These are phyloP conservation scores for Gracilaria caudata DNA, from an alignment of 23 red algal species.

Conservation along the genomic window DNA sequence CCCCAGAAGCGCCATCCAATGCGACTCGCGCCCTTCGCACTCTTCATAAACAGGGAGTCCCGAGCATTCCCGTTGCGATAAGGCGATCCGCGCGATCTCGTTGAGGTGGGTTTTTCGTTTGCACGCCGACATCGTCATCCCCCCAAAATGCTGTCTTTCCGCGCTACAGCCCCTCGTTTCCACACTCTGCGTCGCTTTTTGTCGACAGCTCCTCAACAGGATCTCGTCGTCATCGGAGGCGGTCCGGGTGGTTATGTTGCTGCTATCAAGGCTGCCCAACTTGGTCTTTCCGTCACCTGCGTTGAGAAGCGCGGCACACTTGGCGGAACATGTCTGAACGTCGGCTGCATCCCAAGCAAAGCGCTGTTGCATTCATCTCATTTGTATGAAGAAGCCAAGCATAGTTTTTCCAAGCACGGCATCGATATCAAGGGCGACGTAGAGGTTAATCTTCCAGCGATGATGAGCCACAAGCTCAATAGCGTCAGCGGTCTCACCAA, in stretches of 20 bases:
- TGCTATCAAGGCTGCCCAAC: constrained; percentile 98
- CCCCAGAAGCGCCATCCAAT: neutral
- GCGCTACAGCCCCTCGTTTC: neutral
- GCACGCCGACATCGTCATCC: neutral
- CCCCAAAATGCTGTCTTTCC: constrained; percentile 9
- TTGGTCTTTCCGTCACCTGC: constrained; percentile 91
- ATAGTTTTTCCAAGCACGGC: constrained; percentile 91
- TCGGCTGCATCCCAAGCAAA: constrained; percentile 98
- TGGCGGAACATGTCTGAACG: constrained; percentile 98
- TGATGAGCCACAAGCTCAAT: constrained; percentile 95
- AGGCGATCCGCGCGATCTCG: neutral
- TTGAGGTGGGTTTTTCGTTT: neutral
- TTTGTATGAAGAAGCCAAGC: constrained; percentile 94
- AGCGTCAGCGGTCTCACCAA: constrained; percentile 88
- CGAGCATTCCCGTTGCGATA: neutral
- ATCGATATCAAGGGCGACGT: constrained; percentile 77
- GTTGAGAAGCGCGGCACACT: constrained; percentile 98
- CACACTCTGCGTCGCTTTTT: constrained; percentile 48
- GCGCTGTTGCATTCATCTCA: constrained; percentile 96
- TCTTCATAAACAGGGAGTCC: neutral
- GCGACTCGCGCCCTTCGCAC: neutral
- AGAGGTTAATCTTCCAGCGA: constrained; percentile 78
- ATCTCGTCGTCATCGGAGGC: constrained; percentile 93
- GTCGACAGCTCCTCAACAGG: constrained; percentile 63
- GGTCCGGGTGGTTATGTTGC: constrained; percentile 97